Evolutionary conservation across 2,329 filamentous ascomycete species (phyloP).

Genomic region (Colletotrichum destructivum): DNA sequence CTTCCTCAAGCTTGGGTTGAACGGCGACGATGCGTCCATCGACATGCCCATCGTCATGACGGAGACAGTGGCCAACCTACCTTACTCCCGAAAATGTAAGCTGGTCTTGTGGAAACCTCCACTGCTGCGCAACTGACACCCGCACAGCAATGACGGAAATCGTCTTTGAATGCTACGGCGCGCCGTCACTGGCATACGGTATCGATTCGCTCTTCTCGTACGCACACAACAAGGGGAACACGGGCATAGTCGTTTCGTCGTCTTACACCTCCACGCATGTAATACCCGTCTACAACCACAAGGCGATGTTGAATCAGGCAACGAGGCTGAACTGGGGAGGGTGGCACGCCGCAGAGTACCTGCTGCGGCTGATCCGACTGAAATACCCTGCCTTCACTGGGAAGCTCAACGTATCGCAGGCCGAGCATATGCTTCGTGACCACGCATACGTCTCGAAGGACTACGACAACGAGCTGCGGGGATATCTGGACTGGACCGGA

Average conservation of each 20-base stretch:
- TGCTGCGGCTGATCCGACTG: constrained; percentile 88
- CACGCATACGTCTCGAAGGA: constrained; percentile 92
- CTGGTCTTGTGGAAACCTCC: not conserved
- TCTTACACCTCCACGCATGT: constrained; percentile 95
- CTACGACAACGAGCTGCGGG: constrained; percentile 83
- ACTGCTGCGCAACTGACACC: constrained; percentile 47
- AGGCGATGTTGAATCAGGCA: constrained; percentile 86
- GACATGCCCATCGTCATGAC: constrained; percentile 95
- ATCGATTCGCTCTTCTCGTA: constrained; percentile 98
- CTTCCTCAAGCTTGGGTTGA: constrained; percentile 93
- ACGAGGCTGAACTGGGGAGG: constrained; percentile 96
- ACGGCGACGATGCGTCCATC: constrained; percentile 80
- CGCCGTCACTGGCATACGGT: constrained; percentile 91
- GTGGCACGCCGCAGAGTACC: constrained; percentile 89
- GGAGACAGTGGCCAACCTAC: constrained; percentile 91
- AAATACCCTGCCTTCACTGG: constrained; percentile 94
- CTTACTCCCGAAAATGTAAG: constrained; percentile 88
- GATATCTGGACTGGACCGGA: constrained; percentile 91
- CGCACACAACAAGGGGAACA: constrained; percentile 88
- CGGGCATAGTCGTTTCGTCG: constrained; percentile 90
- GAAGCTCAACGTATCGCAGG: constrained; percentile 88
- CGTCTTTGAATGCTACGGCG: constrained; percentile 94
- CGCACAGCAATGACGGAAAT: constrained; percentile 93
- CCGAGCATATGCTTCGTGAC: constrained; percentile 87
- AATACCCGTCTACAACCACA: constrained; percentile 91